Percentiles rank a stretch among this genome's conserved stretches.
phyloP scores from a whole-genome alignment of 163 green algal species.

The Scenedesmus sp. region DNA sequence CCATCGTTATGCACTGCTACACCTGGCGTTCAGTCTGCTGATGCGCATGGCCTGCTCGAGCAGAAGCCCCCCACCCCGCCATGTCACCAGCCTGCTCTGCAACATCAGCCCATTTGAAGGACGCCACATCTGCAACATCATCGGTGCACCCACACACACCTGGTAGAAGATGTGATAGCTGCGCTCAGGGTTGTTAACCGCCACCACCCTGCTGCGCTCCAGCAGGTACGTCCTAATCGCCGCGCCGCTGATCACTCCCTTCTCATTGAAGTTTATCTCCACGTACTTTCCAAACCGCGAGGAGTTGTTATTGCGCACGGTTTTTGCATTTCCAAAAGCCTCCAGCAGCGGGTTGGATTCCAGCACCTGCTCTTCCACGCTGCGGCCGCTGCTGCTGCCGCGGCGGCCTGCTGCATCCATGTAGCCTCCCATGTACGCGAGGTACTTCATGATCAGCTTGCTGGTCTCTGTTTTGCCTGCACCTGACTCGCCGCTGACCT shows the following conservation, averaged over 20 bases:
- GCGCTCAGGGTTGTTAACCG: constrained; percentile 94
- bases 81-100: too few species aligned
- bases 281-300: constrained; percentile 97
- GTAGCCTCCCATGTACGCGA: constrained; percentile 95
- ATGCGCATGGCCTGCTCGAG: too few species aligned
- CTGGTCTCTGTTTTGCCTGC: constrained; percentile 99
- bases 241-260: constrained; percentile 93
- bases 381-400: constrained; percentile 8
- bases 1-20: too few species aligned
- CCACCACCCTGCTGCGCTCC: constrained; percentile 95
- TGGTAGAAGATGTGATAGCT: constrained; percentile 99
- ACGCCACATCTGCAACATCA: neutral
- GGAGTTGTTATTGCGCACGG: constrained; percentile 70
- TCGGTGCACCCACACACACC: constrained; percentile 51
- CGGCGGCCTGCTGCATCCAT: constrained; percentile 55
- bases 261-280: constrained; percentile 98
- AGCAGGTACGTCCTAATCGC: constrained; percentile 99
- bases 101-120: too few species aligned
- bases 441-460: constrained; percentile 99
- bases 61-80: too few species aligned
- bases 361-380: constrained; percentile 85
- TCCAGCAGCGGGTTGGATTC: constrained; percentile 99
- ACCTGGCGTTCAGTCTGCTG: too few species aligned
- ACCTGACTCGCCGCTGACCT: constrained; percentile 96
- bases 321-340: constrained; percentile 99